Evolutionary conservation across 23 red algal genomes (phyloP), one percentile per base, ranked within the genome.

Genomic region (Chondrus crispus): DNA sequence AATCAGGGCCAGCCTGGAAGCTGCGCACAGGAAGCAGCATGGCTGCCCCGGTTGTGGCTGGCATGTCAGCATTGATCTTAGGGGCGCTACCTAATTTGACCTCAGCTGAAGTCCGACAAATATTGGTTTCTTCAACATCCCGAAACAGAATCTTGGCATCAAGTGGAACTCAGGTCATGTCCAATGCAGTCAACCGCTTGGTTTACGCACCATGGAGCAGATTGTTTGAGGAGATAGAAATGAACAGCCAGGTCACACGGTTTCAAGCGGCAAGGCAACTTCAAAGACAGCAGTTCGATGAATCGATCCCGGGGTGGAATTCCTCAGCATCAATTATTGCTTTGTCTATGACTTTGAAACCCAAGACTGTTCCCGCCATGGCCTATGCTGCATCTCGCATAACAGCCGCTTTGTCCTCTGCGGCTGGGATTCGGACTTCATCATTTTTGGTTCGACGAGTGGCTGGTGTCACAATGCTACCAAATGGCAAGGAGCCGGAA

Each of bases 151-250:
- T 87, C 28, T 44, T 87, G 36, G 38, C 46, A 9, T 52, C 38
- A 72, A 22, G 53, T 53, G 84, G 84, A 14, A 22, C 33, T 76
- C 46, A 75, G 28, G 46, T 87, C 44, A 87, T 87, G 84, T 73
- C 66, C 5, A 32, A 9, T 16, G 35, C 84, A 16, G 69, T 52
- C 63, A 87, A 87, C 47, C 62, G 84, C 40, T 47, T 87, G n/a
- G 60, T 72, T 2, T 87, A 87, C 66, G 84, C 84, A 48, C 84
- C 84, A 11, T 87, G 84, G 84, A 69, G 28, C n/a, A n/a, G 84
- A 22, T 52, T 87, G 41, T 87, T 87, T 28, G n/a, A 63, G 2
- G 84, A 87, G 19, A 87, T 72, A 43, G 64, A 53, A 40, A 87
- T 87, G 84, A 74, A 87, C 54, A 12, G 18, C 6, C 28, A 51